Evolutionary conservation across 441 rosid genomes (phyloP), one percentile per base, ranked within the genome.

Genomic region (Daphne laureola): DNA sequence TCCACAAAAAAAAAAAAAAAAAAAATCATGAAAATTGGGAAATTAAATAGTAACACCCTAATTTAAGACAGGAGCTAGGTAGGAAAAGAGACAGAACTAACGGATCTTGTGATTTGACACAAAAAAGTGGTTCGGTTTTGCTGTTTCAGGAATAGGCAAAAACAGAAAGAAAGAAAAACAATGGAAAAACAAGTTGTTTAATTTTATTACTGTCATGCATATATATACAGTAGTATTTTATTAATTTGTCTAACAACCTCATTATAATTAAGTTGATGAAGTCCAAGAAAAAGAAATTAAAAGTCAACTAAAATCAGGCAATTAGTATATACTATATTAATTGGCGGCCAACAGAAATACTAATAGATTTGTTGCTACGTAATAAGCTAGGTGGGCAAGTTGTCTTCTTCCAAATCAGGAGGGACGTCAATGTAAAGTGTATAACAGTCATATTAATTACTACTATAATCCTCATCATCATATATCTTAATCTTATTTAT

Each of bases 391-490:
- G 74, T 68, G 68, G 77, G 57, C 70, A 55, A 51, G 27, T 27
- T 50, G 78, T 78, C 83, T 62, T 69, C 74, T 69, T 78, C 78
- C 56, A 48, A 67, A 51, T 57, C 66, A 52, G 81, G 68, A 73
- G 75, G 52, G 55, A 76, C 62, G 75, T 81, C 80, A 49, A 31
- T 31, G 38, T 31, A 31, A 31, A 31, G 11, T 31, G 11, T 31
- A 4, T 4, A 31, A 31, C 38, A 31, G 38, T 31, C 9, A 31
- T 31, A 9, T 31, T 8, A 31, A 31, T 11, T 9, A 21, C 25
- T 21, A 21, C 25, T 21, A n/a, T n/a, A n/a, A n/a, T n/a, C n/a
- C n/a, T n/a, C n/a, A n/a, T n/a, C n/a, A n/a, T n/a, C n/a, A n/a
- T 4, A 21, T 21, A 21, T 21, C 25, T 21, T 21, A 21, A 21